These are phyloP conservation scores for Anisodus acutangulus DNA, from an alignment of 257 asterid genomes.

Conservation along the genomic window DNA sequence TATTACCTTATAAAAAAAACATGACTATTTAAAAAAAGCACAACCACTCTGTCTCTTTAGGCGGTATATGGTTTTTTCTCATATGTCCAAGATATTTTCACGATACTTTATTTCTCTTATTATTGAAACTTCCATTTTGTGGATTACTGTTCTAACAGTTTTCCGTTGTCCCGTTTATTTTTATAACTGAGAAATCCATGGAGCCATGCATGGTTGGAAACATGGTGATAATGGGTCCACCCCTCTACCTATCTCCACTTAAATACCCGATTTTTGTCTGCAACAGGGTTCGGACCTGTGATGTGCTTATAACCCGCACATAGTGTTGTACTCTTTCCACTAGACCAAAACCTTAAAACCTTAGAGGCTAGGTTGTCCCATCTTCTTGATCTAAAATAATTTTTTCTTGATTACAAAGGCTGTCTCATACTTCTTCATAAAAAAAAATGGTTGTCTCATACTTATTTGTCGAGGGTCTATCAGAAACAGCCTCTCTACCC, in stretches of 20 bases:
- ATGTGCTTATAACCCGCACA: not conserved
- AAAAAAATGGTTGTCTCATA: too few species aligned
- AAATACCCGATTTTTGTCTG: too few species aligned
- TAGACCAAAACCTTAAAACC: not conserved
- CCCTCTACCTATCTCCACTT: too few species aligned
- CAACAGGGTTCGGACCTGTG: not conserved
- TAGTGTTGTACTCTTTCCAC: too few species aligned
- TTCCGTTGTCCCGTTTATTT: not conserved
- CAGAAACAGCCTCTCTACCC: too few species aligned
- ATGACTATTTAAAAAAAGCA: too few species aligned
- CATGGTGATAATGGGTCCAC: not conserved
- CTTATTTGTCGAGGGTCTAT: too few species aligned
- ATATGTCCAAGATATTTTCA: not conserved
- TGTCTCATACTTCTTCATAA: too few species aligned
- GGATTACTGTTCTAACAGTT: not conserved
- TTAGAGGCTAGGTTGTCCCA: not conserved
- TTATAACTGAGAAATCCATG: not conserved
- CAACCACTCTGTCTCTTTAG: not conserved
- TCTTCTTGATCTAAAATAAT: too few species aligned
- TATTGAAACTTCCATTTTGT: constrained; percentile 11
- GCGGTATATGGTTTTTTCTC: not conserved
- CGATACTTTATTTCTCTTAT: not conserved
- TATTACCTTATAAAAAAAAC: too few species aligned
- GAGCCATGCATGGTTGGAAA: not conserved
- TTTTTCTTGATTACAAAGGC: too few species aligned